These are phyloP conservation scores for Penicillium brasilianum DNA, from an alignment of 2,329 filamentous ascomycete species.

Conservation along the genomic window DNA sequence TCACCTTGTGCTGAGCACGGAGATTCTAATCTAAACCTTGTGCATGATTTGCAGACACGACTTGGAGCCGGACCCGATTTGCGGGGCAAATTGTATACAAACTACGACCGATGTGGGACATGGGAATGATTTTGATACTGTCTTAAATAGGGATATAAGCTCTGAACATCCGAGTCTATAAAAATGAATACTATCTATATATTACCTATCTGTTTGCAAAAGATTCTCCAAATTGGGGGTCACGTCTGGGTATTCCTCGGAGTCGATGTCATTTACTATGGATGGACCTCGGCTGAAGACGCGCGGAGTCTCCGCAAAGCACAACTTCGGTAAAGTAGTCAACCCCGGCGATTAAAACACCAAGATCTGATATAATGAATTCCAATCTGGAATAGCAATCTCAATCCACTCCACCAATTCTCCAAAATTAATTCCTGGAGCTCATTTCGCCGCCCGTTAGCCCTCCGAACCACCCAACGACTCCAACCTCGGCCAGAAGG, in stretches of 20 bases:
- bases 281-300: slow-evolving; percentile 17
- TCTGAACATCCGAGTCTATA: no score
- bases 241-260: background rate
- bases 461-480: no score
- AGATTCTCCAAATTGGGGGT: slow-evolving; percentile 14
- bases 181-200: background rate
- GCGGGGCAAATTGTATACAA: background rate
- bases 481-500: slow-evolving; percentile 29
- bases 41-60: background rate
- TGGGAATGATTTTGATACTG: background rate
- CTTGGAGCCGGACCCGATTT: background rate
- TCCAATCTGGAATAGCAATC: background rate
- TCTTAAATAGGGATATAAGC: background rate
- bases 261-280: slow-evolving; percentile 17
- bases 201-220: background rate
- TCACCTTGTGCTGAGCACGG: slow-evolving; percentile 34
- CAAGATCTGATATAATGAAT: no score
- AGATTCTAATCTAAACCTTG: background rate
- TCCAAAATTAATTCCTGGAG: background rate
- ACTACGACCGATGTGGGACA: background rate
- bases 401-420: background rate
- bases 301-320: background rate
- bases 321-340: background rate
- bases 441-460: background rate
- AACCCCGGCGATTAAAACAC: background rate